Evolutionary conservation across 495 filamentous ascomycete species (phyloP).

Genomic region (Neurospora sp.): DNA sequence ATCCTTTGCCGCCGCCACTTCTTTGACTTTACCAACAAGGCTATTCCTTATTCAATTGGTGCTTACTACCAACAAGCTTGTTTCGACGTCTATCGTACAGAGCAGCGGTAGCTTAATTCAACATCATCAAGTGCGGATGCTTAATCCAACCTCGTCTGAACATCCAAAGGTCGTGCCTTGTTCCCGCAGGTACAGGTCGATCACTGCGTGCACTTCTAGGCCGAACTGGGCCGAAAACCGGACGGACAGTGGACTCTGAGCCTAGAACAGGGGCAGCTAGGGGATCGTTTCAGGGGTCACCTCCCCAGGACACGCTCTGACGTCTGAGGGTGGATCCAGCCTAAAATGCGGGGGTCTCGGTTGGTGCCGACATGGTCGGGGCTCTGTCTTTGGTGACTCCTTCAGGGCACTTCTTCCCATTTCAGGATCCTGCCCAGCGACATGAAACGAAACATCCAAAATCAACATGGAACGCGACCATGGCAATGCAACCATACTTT

Average conservation of each 20-base stretch:
- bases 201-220: neutral
- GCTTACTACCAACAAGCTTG: neutral
- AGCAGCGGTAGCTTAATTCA: neutral
- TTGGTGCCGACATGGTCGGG: neutral
- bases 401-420: neutral
- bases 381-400: neutral
- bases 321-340: neutral
- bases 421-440: neutral
- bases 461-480: neutral
- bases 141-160: neutral
- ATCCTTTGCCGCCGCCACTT: neutral
- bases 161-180: too few species aligned
- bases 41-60: neutral
- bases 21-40: neutral
- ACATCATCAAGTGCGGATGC: neutral
- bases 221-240: neutral
- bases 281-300: neutral
- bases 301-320: neutral
- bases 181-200: neutral
- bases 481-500: neutral
- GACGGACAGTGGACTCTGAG: neutral
- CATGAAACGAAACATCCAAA: neutral
- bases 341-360: neutral
- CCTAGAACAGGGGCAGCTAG: neutral
- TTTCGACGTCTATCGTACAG: neutral